These are phyloP conservation scores for Hypoxylon sp. DNA, from an alignment of 2,329 filamentous ascomycete species.

Conservation along the genomic window DNA sequence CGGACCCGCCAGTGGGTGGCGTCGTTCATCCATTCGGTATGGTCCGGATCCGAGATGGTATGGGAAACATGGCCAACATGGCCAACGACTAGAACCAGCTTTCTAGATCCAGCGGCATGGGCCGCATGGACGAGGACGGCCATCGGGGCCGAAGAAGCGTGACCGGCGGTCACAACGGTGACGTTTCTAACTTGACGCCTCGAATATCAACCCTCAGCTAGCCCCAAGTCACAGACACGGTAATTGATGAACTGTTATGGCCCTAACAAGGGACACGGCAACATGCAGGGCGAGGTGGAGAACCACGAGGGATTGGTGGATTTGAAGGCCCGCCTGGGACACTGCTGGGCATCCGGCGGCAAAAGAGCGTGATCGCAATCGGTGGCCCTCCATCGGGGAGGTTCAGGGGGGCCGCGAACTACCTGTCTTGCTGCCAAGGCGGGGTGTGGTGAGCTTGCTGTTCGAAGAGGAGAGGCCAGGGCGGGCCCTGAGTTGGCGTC, in stretches of 20 bases:
- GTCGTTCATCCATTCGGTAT: conserved; percentile 72
- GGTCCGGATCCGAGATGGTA: conserved; percentile 69
- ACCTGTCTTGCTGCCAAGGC: too few relatives aligned
- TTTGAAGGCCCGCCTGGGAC: too few relatives aligned
- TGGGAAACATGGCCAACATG: conserved; percentile 71
- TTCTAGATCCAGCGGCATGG: conserved; percentile 73
- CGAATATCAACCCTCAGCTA: conserved; percentile 73
- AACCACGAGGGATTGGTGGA: too few relatives aligned
- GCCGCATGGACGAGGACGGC: conserved; percentile 68
- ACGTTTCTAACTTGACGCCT: conserved; percentile 73
- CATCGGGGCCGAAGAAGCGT: conserved; percentile 72
- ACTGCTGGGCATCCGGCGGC: too few relatives aligned
- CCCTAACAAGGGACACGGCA: too few relatives aligned
- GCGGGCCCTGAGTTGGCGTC: background rate
- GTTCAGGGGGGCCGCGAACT: too few relatives aligned
- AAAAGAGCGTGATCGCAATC: too few relatives aligned
- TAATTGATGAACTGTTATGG: too few relatives aligned
- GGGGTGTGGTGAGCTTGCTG: too few relatives aligned
- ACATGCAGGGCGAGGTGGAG: too few relatives aligned
- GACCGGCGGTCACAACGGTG: conserved; percentile 67
- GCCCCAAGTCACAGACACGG: conserved; percentile 50
- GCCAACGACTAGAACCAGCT: conserved; percentile 74
- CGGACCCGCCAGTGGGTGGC: conserved; percentile 65
- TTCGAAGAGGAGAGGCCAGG: too few relatives aligned
- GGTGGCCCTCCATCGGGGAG: too few relatives aligned